Evolutionary conservation across 2,329 filamentous ascomycete species (phyloP), one percentile per base, ranked within the genome.

Genomic region (Reticulascus tulasneorum): DNA sequence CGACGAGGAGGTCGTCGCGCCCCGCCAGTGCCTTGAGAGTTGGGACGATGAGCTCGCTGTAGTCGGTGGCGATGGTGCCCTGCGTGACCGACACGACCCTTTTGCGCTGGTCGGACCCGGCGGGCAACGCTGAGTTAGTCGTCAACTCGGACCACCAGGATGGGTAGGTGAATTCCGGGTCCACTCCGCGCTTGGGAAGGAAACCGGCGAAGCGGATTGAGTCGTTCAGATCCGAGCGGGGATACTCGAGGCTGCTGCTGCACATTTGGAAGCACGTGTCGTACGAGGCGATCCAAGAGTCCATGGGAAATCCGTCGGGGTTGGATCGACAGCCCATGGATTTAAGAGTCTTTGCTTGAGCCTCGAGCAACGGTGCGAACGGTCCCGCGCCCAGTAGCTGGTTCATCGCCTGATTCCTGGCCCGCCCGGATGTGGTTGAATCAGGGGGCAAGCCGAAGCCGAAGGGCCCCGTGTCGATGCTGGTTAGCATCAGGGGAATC

Each of bases 61-160:
- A 62, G 17, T 65, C 51, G 13, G 47, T 44, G n/a, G 56, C 59
- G 3, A 68, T 47, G 5, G 71, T 75, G 4, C 71, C 71, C 44
- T 74, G 70, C 1, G 62, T 60, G 7, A 74, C 67, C 15, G 63
- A 55, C 5, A 75, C 51, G 15, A 75, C 42, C 29, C 59, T 62
- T 38, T 62, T 64, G 12, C 58, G 42, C 1, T 44, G n/a, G n/a
- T n/a, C n/a, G n/a, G n/a, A n/a, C n/a, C n/a, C n/a, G n/a, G n/a
- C n/a, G n/a, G n/a, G n/a, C n/a, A n/a, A n/a, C n/a, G n/a, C n/a
- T n/a, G n/a, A n/a, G n/a, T n/a, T n/a, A n/a, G 42, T 49, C 9
- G 56, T 47, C 12, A 75, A 53, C 5, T 66, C 61, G 4, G 54
- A 33, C 67, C 67, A 76, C 64, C 67, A 76, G 7, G 47, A 19